Evolutionary conservation across 2,329 filamentous ascomycete genomes (phyloP).

Genomic region (Fonsecaea erecta): DNA sequence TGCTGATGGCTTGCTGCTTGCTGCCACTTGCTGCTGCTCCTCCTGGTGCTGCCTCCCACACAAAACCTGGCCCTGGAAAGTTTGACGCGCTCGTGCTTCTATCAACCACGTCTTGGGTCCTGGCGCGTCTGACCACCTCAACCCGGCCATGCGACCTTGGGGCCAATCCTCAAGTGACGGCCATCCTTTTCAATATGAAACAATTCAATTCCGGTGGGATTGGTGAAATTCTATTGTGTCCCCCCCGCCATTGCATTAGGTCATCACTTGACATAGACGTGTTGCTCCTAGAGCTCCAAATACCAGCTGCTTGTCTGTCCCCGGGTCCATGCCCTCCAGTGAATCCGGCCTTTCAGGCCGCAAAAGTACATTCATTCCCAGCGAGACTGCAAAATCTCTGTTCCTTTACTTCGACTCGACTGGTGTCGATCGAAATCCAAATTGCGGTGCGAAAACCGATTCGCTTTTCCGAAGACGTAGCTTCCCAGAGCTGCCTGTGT

Average conservation of each 20-base stretch:
- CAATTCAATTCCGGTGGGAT: constrained; percentile 10
- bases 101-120: background rate
- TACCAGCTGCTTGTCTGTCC: constrained; percentile 5
- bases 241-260: constrained; percentile 10
- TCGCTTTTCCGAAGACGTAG: constrained; percentile 14
- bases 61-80: constrained; percentile 4
- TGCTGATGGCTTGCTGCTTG: background rate
- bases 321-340: background rate
- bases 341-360: background rate
- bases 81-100: constrained; percentile 10
- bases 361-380: constrained; percentile 15
- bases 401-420: constrained; percentile 5
- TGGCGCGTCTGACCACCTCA: constrained; percentile 12
- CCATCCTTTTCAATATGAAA: constrained; percentile 8
- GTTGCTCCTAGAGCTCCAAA: constrained; percentile 19
- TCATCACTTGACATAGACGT: constrained; percentile 13
- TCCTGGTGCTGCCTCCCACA: background rate
- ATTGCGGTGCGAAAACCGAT: constrained; percentile 1
- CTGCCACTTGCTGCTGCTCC: background rate
- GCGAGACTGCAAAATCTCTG: constrained; percentile 7
- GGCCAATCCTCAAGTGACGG: background rate
- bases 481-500: background rate
- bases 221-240: constrained; percentile 15
- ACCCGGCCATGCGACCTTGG: constrained; percentile 7
- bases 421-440: constrained; percentile 6